Base-by-base conservation (phyloP, 1,139 yeast species). In the Candida neerlandica region DNA sequence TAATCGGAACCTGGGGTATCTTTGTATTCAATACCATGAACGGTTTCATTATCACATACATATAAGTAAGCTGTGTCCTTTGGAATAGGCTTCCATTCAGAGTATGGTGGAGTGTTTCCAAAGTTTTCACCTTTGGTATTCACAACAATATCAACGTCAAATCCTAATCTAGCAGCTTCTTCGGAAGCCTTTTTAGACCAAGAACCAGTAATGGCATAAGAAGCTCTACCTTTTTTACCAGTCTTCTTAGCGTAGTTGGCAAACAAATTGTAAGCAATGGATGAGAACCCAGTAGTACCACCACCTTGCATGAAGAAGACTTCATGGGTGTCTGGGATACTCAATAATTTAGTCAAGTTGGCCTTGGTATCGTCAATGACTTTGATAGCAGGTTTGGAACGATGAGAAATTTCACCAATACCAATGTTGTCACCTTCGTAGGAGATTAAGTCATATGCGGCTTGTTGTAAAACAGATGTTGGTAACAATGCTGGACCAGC, bases 401-500 rank as follows among this genome's bases (percentile, higher is more conserved):
- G 89, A 67, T 94, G 99, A 15, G 97, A 90, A 60, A 94, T 89
- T 68, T 94, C 99, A 57, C 97, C 98, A 47, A 91, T 79, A 44
- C 99, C 99, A 53, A 94, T 77, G 39, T 91, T 94, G 38, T 77
- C 73, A 41, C 75, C 77, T 50, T 86, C 75, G 67, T 82, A 94
- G 58, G 84, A 80, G 54, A 94, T 67, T 57, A 94, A 75, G 65
- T 94, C 98, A 37, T 69, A 66, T 0, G 97, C 96, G 1, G 98
- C 97, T 70, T 89, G 86, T 66, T 89, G 86, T 47, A 94, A 78
- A 3, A 91, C 98, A 7, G 71, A 66, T 3, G 94, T 84, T 26
- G 98, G 97, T 46, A 94, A 77, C 50, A 86, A 78, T 2, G 99
- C 99, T 43, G 99, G 99, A 11, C 99, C 99, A 23, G 99, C 98